Evolutionary conservation across 225 moss, liverwort and hornwort species (phyloP), one percentile per base, ranked within the genome.

Genomic region (Straminergon stramineum): DNA sequence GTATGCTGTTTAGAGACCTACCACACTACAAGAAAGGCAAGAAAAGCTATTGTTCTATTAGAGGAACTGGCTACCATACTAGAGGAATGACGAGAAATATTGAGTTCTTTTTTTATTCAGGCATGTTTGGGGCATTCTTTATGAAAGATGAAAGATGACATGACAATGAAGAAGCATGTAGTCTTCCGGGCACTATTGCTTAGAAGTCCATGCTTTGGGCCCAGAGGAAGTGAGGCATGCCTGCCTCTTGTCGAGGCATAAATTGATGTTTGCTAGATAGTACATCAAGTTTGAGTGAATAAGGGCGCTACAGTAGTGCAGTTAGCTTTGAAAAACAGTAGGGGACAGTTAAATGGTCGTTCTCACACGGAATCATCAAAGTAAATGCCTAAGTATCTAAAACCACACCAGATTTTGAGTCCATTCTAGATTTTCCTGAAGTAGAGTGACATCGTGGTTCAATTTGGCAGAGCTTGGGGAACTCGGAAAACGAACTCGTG

Each of bases 1-100:
- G 24, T 99, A 95, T 73, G 94, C 96, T 57, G 96, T 99, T 83
- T 99, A 94, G 43, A 66, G 35, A 52, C 24, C 34, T 66, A 83
- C 52, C 51, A 52, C 66, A 12, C 52, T 65, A 35, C 48, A 34
- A 61, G 61, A 61, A 60, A 61, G 61, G 43, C 81, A 18, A 41
- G 41, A 61, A 21, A 81, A 81, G 61, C 21, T 9, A 90, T 60
- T 81, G 61, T 43, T 80, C 30, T 39, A 41, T 55, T 30, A 19
- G 41, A 39, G 60, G 80, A 80, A 30, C 13, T 41, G 80, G 41
- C 60, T 60, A 41, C 60, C 20, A 31, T 61, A 30, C 35, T 64
- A 34, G 34, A 45, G 82, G 45, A 63, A 45, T 45, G 34, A 45
- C 21, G 4, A 61, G 34, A 63, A 82, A 80, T 13, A 60, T 60